These are phyloP conservation scores for Paecilomyces variotii DNA, from an alignment of 2,329 filamentous ascomycete genomes.

Conservation along the genomic window DNA sequence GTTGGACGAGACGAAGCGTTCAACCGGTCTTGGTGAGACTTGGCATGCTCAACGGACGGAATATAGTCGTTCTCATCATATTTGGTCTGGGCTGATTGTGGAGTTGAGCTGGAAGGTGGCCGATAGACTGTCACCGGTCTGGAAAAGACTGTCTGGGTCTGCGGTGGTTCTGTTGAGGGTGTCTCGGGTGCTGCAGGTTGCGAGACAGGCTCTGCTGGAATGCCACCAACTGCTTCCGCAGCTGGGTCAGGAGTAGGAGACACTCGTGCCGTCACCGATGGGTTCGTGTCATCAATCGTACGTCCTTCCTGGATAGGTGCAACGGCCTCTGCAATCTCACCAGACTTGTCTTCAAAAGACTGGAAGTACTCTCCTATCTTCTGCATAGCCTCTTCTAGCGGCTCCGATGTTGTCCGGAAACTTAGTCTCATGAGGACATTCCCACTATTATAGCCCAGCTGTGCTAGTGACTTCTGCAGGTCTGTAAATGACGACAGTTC, in stretches of 20 bases:
- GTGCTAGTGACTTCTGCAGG: constrained; percentile 79
- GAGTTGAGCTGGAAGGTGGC: constrained; percentile 65
- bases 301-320: not conserved
- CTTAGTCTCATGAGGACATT: constrained; percentile 69
- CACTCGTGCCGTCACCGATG: constrained; percentile 7
- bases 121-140: constrained; percentile 61
- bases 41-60: constrained; percentile 76
- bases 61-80: constrained; percentile 69
- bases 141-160: constrained; percentile 32
- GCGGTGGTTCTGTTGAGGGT: constrained; percentile 13
- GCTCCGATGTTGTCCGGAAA: constrained; percentile 68
- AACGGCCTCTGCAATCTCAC: constrained; percentile 10
- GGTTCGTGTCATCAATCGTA: not conserved
- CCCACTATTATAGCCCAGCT: constrained; percentile 80
- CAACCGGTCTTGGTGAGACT: constrained; percentile 70
- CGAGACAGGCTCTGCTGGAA: not conserved
- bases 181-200: constrained; percentile 1
- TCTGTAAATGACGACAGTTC: constrained; percentile 70
- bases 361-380: constrained; percentile 73
- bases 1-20: constrained; percentile 67
- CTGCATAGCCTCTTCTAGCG: constrained; percentile 75
- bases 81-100: constrained; percentile 60
- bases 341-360: constrained; percentile 26
- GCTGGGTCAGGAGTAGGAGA: constrained; percentile 8
- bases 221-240: constrained; percentile 6